These are phyloP conservation scores for Plectosphaerella plurivora DNA, from an alignment of 2,329 filamentous ascomycete genomes.

Conservation along the genomic window DNA sequence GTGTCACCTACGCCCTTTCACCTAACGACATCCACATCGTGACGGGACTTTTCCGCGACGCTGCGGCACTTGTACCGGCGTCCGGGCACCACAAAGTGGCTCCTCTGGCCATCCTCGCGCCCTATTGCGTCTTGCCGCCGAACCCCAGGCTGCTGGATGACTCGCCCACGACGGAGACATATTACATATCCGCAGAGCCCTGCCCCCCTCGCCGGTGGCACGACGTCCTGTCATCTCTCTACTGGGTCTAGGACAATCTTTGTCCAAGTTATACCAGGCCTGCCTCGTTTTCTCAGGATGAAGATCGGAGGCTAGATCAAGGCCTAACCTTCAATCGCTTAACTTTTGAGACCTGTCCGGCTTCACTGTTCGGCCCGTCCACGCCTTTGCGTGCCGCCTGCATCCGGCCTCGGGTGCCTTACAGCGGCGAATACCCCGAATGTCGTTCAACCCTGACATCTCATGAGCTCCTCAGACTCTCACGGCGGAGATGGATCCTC, in stretches of 20 bases:
- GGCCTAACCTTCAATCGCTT: not conserved
- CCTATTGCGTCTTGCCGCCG: no score
- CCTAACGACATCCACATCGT: not conserved
- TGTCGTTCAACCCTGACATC: not conserved
- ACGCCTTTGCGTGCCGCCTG: not conserved
- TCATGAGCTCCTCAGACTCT: not conserved
- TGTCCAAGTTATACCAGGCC: no score
- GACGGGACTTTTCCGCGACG: not conserved
- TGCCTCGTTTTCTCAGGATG: no score
- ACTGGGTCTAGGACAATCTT: no score
- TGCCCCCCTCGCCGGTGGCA: no score
- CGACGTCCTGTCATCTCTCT: no score
- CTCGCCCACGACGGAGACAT: no score
- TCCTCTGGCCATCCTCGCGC: not conserved
- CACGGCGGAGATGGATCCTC: conserved; percentile 14
- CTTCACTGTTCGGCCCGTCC: not conserved
- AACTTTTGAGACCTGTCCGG: not conserved
- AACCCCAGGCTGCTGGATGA: no score
- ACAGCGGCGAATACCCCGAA: not conserved
- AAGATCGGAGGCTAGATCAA: no score
- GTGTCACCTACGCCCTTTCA: not conserved
- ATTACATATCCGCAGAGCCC: no score
- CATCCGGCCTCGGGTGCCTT: not conserved
- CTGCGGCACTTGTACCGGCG: not conserved
- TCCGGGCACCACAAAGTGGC: not conserved